Evolutionary conservation across 768 basidiomycete species (phyloP), one percentile per base, ranked within the genome.

Genomic region (Agrocybe praecox): DNA sequence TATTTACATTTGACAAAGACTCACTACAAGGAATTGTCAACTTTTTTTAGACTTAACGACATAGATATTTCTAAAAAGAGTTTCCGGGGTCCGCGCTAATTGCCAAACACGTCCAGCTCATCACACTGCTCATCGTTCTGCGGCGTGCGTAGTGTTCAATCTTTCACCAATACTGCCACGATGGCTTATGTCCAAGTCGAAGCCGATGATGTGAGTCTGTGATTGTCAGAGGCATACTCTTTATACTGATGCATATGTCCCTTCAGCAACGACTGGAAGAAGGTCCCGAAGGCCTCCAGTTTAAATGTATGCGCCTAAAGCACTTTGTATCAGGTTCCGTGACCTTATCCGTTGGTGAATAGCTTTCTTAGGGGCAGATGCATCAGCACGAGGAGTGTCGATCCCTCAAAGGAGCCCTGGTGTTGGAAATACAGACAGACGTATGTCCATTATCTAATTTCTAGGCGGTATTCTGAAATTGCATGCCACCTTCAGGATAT

Each of bases 161-260:
- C 12, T 29, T 12, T 40, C 12, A 3, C 12, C 12, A 40, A 40
- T 14, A 6, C 51, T 26, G 62, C 56, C 55, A 62, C 55, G 58
- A 89, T 89, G 88, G 85, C 88, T 52, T 90, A 90, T 66, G 85
- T 90, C 47, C 76, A 86, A 52, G 85, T 90, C 56, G 87, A 89
- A 58, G 76, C 82, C 24, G 88, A 90, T 68, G 89, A 90, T 49
- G 88, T 88, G 65, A 66, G 81, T 69, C 29, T 11, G 18, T 8
- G 15, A 21, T 14, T 33, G 7, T 7, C 34, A 18, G 10, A 6
- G 48, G n/a, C 24, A 22, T 45, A 45, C 10, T 46, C n/a, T 32
- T n/a, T 19, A 17, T 0, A 23, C 29, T 15, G 19, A 33, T 33
- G 47, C 24, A 46, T 34, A 26, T 14, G 46, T 9, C 17, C 18